phyloP scores from a whole-genome alignment of 495 filamentous ascomycete genomes.

The Penicillium ochrochloron region DNA sequence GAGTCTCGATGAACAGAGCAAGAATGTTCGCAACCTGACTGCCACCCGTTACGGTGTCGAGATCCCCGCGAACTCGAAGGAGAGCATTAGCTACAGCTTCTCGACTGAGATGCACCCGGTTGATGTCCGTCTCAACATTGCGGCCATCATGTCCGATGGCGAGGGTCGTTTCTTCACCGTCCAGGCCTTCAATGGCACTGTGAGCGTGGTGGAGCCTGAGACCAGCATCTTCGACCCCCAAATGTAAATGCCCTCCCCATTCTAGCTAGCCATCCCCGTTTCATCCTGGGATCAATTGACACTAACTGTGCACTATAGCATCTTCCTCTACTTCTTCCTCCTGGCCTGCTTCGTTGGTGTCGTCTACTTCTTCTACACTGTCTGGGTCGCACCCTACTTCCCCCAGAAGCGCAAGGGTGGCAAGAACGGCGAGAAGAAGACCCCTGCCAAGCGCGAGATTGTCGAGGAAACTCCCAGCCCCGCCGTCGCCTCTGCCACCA shows the following conservation, averaged over 20 bases:
- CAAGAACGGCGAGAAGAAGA: conserved; percentile 65
- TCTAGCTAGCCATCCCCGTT: not conserved
- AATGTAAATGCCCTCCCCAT: conserved; percentile 64
- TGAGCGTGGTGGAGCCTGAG: conserved; percentile 89
- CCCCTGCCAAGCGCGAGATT: conserved; percentile 67
- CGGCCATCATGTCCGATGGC: conserved; percentile 68
- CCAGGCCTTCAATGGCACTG: conserved; percentile 82
- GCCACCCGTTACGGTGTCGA: conserved; percentile 70
- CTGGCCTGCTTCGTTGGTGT: conserved; percentile 74
- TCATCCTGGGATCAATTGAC: conserved; percentile 5
- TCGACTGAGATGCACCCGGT: conserved; percentile 91
- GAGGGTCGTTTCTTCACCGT: conserved; percentile 74
- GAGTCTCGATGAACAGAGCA: conserved; percentile 59
- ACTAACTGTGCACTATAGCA: conserved; percentile 56
- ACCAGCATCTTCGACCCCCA: conserved; percentile 95
- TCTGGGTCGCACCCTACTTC: conserved; percentile 96
- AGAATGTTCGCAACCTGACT: conserved; percentile 83
- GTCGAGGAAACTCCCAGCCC: conserved; percentile 68
- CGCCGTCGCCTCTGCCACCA: conserved; percentile 70
- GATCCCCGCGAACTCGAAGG: conserved; percentile 77
- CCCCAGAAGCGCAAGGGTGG: conserved; percentile 79
- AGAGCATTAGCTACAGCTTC: conserved; percentile 80
- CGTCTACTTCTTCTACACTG: conserved; percentile 95
- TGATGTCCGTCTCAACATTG: conserved; percentile 80
- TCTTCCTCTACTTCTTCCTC: conserved; percentile 98